A percentile compares a stretch with the other conserved stretches of the same genome.
These are phyloP conservation scores for Clarireedia monteithiana DNA, from an alignment of 2,329 filamentous ascomycete species.

Conservation along the genomic window DNA sequence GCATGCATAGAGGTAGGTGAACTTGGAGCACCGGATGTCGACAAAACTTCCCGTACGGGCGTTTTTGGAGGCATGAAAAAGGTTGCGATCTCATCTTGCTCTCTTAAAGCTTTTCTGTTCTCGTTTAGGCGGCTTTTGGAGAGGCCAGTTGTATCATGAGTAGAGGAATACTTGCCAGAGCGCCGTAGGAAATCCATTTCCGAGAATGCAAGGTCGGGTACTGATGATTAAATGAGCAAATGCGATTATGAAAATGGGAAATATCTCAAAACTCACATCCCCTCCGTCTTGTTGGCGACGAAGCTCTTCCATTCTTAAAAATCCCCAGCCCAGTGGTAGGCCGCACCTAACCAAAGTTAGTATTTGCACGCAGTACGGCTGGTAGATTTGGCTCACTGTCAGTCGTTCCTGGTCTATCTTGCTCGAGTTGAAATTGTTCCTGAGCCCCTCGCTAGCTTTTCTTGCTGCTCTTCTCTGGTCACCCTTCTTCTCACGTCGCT, in stretches of 20 bases:
- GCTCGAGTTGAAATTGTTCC: slow-evolving; percentile 47
- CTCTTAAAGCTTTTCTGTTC: slow-evolving; percentile 14
- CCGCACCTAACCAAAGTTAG: slow-evolving; percentile 29
- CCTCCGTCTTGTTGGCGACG: slow-evolving; percentile 28
- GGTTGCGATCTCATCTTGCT: slow-evolving; percentile 23
- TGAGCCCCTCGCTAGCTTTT: slow-evolving; percentile 36
- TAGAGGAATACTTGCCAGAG: slow-evolving; percentile 12
- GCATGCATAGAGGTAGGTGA: background rate
- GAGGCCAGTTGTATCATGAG: slow-evolving; percentile 23
- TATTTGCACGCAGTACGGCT: background rate
- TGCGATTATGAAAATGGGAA: background rate
- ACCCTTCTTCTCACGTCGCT: slow-evolving; percentile 15
- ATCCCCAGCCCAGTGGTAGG: slow-evolving; percentile 34
- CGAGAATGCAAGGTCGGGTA: slow-evolving; percentile 45
- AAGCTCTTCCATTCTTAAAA: slow-evolving; percentile 38
- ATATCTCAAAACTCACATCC: slow-evolving; percentile 31
- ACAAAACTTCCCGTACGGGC: slow-evolving; percentile 11
- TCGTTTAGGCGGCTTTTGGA: slow-evolving; percentile 23
- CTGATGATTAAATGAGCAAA: slow-evolving; percentile 28
- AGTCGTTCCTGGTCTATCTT: slow-evolving; percentile 44
- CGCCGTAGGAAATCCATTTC: slow-evolving; percentile 39
- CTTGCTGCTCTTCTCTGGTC: slow-evolving; percentile 18
- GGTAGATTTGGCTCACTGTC: slow-evolving; percentile 37
- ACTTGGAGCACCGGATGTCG: slow-evolving; percentile 2
- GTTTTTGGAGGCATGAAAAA: slow-evolving; percentile 23